Evolutionary conservation across 106 monocot genomes (phyloP), one percentile per base, ranked within the genome.

Genomic region (Dioscorea alata): DNA sequence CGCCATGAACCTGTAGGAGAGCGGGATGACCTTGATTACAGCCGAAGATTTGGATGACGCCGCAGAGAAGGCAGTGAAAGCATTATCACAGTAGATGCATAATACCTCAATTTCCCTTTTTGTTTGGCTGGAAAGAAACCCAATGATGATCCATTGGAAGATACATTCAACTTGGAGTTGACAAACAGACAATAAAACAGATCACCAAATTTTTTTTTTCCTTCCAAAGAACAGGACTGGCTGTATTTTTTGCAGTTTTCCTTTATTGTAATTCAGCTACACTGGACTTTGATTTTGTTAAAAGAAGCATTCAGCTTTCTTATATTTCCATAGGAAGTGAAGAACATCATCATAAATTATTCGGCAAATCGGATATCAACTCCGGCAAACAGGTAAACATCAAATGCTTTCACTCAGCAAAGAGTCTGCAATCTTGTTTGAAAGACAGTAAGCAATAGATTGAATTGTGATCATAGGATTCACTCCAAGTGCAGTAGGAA

Each of bases 11-110:
- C 57, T 74, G 69, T 68, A 97, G 91, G 97, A 97, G 73, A 97
- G 92, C 76, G 89, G 89, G 15, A 86, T 97, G 97, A 66, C 82
- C 18, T 72, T 97, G 71, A 97, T 90, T 70, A 84, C 92, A 0
- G 97, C 97, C 12, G 97, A 97, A 75, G 97, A 97, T 73, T 66
- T 97, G 61, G 97, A 97, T 71, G 97, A 97, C 71, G 97, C 97
- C 0, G 92, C 97, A 16, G 89, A 89, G 69, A 97, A 97, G 65
- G 97, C 92, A 57, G 97, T 97, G 57, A 83, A 92, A 70, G 89
- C 92, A 64, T 21, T 80, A 50, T 66, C 71, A 24, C 72, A 48
- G 13, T 90, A 79, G 59, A 15, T 25, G 13, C 5, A 18, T 54
- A 54, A 54, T 54, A 16, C 54, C 54, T 19, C 3, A 0, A 18